Evolutionary conservation across 2,329 filamentous ascomycete species (phyloP).

Genomic region (Fusarium verticillioides): DNA sequence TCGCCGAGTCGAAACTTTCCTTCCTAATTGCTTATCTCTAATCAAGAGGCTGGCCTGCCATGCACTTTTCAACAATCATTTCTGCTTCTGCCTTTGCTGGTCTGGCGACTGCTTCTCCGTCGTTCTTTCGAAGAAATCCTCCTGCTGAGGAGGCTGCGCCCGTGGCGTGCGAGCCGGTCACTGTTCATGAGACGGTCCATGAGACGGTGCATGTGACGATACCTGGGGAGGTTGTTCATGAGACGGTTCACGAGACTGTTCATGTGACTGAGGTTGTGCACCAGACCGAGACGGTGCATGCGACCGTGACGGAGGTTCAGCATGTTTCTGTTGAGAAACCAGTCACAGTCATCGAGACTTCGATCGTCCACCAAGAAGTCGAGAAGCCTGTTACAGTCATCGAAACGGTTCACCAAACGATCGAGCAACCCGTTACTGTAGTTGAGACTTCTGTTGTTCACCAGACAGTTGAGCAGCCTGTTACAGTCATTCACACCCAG

Average conservation of each 20-base stretch:
- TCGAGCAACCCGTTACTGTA: conserved; percentile 2
- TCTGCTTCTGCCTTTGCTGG: conserved; percentile 15
- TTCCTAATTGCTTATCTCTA: neutral
- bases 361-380: conserved; percentile 1
- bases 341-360: conserved; percentile 2
- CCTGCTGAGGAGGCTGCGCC: conserved; percentile 15
- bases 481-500: conserved; percentile 3
- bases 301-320: conserved; percentile 11
- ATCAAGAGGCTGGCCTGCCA: neutral
- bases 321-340: conserved; percentile 4
- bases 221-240: conserved; percentile 12
- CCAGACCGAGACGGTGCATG: neutral
- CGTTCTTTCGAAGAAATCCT: conserved; percentile 20
- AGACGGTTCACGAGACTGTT: conserved; percentile 1
- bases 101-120: conserved; percentile 22
- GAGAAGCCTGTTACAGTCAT: conserved; percentile 21
- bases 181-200: conserved; percentile 17
- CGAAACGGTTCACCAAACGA: conserved; percentile 15
- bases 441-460: neutral
- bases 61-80: conserved; percentile 21
- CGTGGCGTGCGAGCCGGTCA: conserved; percentile 18
- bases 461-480: neutral
- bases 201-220: conserved; percentile 9
- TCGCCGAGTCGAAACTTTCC: conserved; percentile 13
- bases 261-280: conserved; percentile 2